Evolutionary conservation across 345 rosid species (phyloP).

Genomic region (Syzygium jambos): DNA sequence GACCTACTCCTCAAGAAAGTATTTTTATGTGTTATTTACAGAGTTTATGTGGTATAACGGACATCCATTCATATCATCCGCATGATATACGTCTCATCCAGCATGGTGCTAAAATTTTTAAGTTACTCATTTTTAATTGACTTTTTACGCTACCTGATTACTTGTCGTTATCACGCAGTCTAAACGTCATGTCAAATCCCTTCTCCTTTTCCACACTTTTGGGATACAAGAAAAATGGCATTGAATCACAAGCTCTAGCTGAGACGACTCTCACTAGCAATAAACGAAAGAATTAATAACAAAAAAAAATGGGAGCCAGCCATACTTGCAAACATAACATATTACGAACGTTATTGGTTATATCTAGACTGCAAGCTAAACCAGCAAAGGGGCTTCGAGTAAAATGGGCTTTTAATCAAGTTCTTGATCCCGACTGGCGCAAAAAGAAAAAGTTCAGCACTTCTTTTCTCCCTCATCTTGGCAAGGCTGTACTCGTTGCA

Average conservation of each 20-base stretch:
- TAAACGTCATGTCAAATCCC: neutral
- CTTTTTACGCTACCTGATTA: neutral
- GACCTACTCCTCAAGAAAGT: neutral
- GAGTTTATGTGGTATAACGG: fast-evolving
- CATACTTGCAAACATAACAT: neutral
- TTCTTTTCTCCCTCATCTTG: neutral
- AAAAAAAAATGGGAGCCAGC: neutral
- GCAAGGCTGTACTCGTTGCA: neutral
- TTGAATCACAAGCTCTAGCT: neutral
- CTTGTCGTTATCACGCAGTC: neutral
- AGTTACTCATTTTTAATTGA: neutral
- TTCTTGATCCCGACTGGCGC: neutral
- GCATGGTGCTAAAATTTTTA: neutral
- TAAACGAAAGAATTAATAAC: neutral
- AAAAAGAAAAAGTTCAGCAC: neutral
- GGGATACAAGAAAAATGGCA: neutral
- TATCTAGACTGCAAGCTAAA: neutral
- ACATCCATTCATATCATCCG: neutral
- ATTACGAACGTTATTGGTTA: neutral
- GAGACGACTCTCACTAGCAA: neutral
- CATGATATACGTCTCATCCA: neutral
- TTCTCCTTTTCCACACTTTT: neutral
- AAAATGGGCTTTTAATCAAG: neutral
- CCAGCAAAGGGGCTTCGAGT: neutral
- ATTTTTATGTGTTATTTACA: neutral